phyloP scores from a whole-genome alignment of 768 basidiomycete species.

The Amylocystis lapponica region DNA sequence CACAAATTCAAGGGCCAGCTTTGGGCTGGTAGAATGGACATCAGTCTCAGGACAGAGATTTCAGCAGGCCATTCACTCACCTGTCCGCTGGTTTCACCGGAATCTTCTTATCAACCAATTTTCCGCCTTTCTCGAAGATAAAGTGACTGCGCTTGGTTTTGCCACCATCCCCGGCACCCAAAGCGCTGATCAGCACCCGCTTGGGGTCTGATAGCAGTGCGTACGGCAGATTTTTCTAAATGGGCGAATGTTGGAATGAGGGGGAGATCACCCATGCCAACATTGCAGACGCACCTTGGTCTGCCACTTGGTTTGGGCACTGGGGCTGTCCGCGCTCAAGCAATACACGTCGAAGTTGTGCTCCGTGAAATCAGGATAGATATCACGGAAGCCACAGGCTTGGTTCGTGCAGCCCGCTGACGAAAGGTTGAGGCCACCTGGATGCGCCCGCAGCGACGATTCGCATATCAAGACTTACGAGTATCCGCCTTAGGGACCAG shows the following conservation, averaged over 20 bases:
- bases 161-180: constrained; percentile 76
- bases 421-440: neutral
- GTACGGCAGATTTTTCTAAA: constrained; percentile 79
- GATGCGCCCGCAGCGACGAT: neutral
- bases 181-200: constrained; percentile 65
- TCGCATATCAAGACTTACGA: constrained; percentile 38
- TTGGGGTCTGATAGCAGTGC: constrained; percentile 88
- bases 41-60: neutral
- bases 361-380: constrained; percentile 67
- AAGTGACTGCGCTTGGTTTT: constrained; percentile 92
- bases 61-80: constrained; percentile 30
- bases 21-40: constrained; percentile 39
- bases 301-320: constrained; percentile 81
- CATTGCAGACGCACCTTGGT: constrained; percentile 60
- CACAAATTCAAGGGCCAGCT: constrained; percentile 64
- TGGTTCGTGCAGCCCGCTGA: constrained; percentile 88
- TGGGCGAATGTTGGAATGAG: neutral
- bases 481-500: constrained; percentile 84
- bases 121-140: constrained; percentile 88
- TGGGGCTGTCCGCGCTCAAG: constrained; percentile 70
- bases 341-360: constrained; percentile 74
- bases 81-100: constrained; percentile 88
- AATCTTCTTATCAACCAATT: constrained; percentile 76
- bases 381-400: constrained; percentile 88
- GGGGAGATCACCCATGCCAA: no score